Evolutionary conservation across 228 moss, liverwort and hornwort species (phyloP).

Genomic region (Sphagnum fallax): DNA sequence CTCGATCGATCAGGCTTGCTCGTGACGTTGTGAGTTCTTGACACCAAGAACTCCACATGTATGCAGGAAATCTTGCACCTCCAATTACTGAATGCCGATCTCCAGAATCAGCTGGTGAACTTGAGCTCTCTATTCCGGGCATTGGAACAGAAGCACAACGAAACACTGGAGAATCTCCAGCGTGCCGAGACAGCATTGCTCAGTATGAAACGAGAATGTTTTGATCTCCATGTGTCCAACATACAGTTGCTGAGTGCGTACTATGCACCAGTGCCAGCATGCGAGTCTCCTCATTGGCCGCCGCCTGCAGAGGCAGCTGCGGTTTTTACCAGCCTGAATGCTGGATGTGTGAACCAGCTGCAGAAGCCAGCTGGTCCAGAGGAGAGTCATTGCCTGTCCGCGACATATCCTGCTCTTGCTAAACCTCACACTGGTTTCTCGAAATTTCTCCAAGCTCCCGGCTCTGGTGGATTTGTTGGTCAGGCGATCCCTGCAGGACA

Average conservation of each 20-base stretch:
- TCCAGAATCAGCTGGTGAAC: conserved; percentile 3
- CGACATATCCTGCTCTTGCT: neutral
- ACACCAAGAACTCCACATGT: too few relatives aligned
- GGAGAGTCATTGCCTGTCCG: neutral
- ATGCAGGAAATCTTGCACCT: too few relatives aligned
- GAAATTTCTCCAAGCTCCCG: neutral
- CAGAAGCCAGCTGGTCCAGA: neutral
- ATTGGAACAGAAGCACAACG: neutral
- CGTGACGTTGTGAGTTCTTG: too few relatives aligned
- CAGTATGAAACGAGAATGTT: neutral
- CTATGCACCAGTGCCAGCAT: neutral
- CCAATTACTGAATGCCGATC: neutral
- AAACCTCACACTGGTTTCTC: too few relatives aligned
- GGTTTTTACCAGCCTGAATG: neutral
- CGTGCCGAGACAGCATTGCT: neutral
- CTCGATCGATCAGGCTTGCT: too few relatives aligned
- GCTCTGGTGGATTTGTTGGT: neutral
- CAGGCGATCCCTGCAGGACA: too few relatives aligned
- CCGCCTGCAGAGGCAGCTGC: neutral
- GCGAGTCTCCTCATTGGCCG: neutral
- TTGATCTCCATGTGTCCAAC: conserved; percentile 3
- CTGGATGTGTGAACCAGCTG: neutral
- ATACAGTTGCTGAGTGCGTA: neutral
- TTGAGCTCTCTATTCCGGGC: neutral
- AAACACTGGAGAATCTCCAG: neutral